Conservation (phyloP, 352 stramenopile genomes). For the Pythium volutum region DNA sequence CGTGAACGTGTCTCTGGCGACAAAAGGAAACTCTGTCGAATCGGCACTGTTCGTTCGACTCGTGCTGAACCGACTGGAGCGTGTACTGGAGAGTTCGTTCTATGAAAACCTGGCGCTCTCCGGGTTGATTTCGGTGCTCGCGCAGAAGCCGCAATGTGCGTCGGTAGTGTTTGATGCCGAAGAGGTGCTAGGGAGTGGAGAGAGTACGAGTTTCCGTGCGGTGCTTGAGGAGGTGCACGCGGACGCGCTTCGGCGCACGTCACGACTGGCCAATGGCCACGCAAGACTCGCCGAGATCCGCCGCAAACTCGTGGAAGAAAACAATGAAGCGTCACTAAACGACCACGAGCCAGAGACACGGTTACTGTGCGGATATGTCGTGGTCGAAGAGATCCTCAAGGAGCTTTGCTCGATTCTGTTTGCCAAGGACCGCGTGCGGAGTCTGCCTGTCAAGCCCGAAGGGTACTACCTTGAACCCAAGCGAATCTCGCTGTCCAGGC, state of each 20-base stretch:
- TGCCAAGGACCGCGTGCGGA: conserved; percentile 66
- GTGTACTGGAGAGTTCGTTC: conserved; percentile 79
- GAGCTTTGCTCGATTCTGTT: conserved; percentile 83
- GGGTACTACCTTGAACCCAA: conserved; percentile 82
- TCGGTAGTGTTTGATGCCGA: conserved; percentile 52
- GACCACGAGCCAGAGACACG: conserved; percentile 64
- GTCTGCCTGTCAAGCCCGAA: conserved; percentile 73
- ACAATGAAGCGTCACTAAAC: conserved; percentile 59
- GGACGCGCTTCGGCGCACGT: conserved; percentile 60
- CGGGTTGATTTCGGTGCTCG: conserved; percentile 67
- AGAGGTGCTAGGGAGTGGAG: conserved; percentile 34
- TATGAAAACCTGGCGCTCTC: conserved; percentile 82
- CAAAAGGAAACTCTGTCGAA: neutral
- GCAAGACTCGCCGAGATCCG: conserved; percentile 38
- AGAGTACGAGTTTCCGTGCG: conserved; percentile 47
- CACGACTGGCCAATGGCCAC: conserved; percentile 50
- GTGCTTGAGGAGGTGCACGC: conserved; percentile 82
- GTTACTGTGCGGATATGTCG: conserved; percentile 67
- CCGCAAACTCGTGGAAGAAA: conserved; percentile 59
- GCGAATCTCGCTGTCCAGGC: conserved; percentile 21
- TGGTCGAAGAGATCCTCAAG: conserved; percentile 84
- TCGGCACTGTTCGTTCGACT: conserved; percentile 58
- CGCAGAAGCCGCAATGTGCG: conserved; percentile 54
- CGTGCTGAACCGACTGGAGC: conserved; percentile 69
- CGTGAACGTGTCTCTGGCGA: neutral